Evolutionary conservation across 495 filamentous ascomycete species (phyloP), one percentile per base, ranked within the genome.

Genomic region (Staphylotrichum longicolle): DNA sequence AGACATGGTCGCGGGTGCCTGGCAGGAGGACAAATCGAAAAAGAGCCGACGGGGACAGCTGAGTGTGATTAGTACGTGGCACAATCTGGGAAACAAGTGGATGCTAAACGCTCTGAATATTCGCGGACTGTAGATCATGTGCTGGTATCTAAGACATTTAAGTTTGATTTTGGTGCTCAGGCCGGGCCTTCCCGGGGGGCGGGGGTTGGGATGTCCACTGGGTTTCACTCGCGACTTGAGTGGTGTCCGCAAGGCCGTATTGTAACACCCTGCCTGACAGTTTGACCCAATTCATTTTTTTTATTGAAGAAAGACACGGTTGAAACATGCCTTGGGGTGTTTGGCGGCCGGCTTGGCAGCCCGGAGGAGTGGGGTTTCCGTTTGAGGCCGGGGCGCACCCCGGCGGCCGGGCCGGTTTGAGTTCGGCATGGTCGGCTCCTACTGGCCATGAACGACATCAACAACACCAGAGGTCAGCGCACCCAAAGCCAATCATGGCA

Each of bases 311-410:
- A 33, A 7, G 50, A 3, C 20, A 27, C 20, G 20, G 50, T 40
- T 37, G 50, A 37, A 53, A 53, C n/a, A n/a, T 15, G 32, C 12
- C 32, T 33, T 12, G 5, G 8, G 34, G 5, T 7, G 7, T 11
- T 9, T 3, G 14, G 50, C 27, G 37, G 52, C 37, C 37, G 53
- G 40, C 53, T 56, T 56, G 53, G 39, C 53, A 35, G 30, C 53
- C 53, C 27, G 27, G 40, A 45, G 9, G 34, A 33, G 12, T 45
- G 41, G 53, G 53, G 40, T 2, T 35, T 33, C 20, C 4, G 53
- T 56, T 56, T 56, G 14, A 14, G 9, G 12, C 40, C 53, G 40
- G 53, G n/a, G 10, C 40, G 39, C 9, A 7, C 40, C 39, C 39
- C 53, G 12, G 41, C 5, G 40, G 12, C 40, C 40, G 53, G 30